Evolutionary conservation across 345 rosid genomes (phyloP), one percentile per base, ranked within the genome.

Genomic region (Rhizophora mangle): DNA sequence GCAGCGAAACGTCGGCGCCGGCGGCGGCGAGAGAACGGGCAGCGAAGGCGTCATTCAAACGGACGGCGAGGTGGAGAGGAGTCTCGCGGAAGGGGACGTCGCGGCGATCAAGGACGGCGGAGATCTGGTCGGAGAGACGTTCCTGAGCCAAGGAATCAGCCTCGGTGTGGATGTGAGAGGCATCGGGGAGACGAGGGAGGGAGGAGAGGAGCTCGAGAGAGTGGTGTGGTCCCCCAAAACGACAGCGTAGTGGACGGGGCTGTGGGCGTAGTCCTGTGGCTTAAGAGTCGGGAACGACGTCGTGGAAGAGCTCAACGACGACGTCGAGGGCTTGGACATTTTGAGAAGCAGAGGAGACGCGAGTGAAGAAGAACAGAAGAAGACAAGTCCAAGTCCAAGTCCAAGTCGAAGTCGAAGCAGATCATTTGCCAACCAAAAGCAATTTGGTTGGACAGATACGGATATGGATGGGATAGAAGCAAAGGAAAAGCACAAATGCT

Each of bases 221-320:
- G 87, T 60, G 2, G 81, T 62, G 74, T 89, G 94, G 68, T 95
- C 98, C 16, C 96, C 83, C 27, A 84, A 72, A 31, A 79, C 92
- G 71, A 92, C 90, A 16, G 98, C 98, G 81, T 86, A 82, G 64
- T 95, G 99, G 39, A 87, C 86, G 0, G 96, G 92, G 71, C 99
- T 86, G 79, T 90, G 98, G 31, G 84, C 57, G 80, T 95, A 95
- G 57, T 89, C 88, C 55, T 84, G 83, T 6, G 92, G 94, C 59
- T 74, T 88, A 6, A 87, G 80, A 0, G 87, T 52, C 26, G 79
- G 73, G 36, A 60, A 76, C 67, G 89, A 59, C 80, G 84, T 20
- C 75, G 88, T 27, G 2, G 79, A 2, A 1, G 84, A 3, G 9
- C 69, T 46, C 26, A 70, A 60, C 18, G 72, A 66, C 10, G 80